Evolutionary conservation across 2,329 filamentous ascomycete species (phyloP).

Genomic region (Penicillium glabrum): DNA sequence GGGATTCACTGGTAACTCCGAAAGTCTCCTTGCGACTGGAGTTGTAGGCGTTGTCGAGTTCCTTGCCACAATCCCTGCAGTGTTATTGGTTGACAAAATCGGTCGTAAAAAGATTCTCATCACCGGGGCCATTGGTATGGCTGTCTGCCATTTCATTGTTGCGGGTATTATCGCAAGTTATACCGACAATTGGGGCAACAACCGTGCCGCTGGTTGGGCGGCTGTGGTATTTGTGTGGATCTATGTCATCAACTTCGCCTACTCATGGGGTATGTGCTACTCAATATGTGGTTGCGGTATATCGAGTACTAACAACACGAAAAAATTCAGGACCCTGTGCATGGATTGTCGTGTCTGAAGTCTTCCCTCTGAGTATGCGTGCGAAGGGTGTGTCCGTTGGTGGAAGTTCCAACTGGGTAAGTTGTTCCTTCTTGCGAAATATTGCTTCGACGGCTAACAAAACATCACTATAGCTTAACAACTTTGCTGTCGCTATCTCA

Average conservation of each 20-base stretch:
- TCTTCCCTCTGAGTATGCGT: conserved; percentile 69
- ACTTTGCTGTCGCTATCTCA: background rate
- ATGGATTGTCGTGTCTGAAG: conserved; percentile 73
- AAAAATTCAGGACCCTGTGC: conserved; percentile 31
- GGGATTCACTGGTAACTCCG: conserved; percentile 27
- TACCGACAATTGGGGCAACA: conserved; percentile 55
- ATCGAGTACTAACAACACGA: background rate
- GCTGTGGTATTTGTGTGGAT: conserved; percentile 61
- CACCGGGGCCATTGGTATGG: conserved; percentile 65
- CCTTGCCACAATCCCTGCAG: conserved; percentile 30
- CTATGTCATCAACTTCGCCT: conserved; percentile 71
- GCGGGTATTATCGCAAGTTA: conserved; percentile 65
- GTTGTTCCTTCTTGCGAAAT: background rate
- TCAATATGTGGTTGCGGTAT: background rate
- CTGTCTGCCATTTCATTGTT: conserved; percentile 66
- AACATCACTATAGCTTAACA: background rate
- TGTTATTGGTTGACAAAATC: conserved; percentile 33
- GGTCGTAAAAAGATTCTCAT: conserved; percentile 34
- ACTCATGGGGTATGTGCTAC: conserved; percentile 58
- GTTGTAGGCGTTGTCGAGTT: conserved; percentile 32
- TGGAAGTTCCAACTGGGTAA: conserved; percentile 49
- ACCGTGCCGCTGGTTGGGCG: conserved; percentile 66
- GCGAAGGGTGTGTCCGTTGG: conserved; percentile 61
- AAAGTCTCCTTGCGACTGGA: conserved; percentile 28
- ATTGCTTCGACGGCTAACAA: background rate